Evolutionary conservation across 1,139 yeast genomes (phyloP).

Genomic region (Candida tetrigidarum): DNA sequence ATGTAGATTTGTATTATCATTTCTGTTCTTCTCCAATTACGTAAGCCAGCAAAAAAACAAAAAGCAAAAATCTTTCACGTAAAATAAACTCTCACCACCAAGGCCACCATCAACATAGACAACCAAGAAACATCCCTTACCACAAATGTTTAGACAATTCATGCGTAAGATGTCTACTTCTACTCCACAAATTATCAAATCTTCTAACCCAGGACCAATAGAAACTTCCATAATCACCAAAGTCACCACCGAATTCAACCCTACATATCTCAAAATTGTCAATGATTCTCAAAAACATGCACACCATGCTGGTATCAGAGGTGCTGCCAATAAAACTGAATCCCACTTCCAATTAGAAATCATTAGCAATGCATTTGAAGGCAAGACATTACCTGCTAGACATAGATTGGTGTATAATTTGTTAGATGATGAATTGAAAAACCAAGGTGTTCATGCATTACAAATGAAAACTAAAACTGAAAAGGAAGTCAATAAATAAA

Average conservation of each 20-base stretch:
- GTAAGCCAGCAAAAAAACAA: no score
- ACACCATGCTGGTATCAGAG: constrained; percentile 84
- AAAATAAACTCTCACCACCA: background rate
- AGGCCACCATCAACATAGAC: background rate
- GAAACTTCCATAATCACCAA: constrained; percentile 33
- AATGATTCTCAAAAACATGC: constrained; percentile 92
- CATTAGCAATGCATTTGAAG: constrained; percentile 71
- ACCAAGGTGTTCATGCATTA: constrained; percentile 83
- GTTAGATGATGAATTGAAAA: constrained; percentile 71
- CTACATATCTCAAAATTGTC: constrained; percentile 55
- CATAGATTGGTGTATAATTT: constrained; percentile 77
- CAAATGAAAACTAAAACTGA: constrained; percentile 85
- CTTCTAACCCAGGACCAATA: constrained; percentile 21
- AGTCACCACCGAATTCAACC: constrained; percentile 49
- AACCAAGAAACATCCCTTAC: background rate
- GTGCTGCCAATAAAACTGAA: constrained; percentile 74
- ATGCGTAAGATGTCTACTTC: constrained; percentile 17
- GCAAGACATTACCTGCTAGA: constrained; percentile 71
- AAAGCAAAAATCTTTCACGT: background rate
- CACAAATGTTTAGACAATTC: constrained; percentile 15
- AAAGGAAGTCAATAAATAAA: constrained; percentile 50
- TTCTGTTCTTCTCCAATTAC: background rate
- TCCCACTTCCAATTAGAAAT: constrained; percentile 81
- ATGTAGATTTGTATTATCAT: no score
- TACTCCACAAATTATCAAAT: constrained; percentile 12